Percentiles rank a stretch among this genome's conserved stretches.
Conservation (phyloP, 2,329 filamentous ascomycete species). For the Dactylellina sp. region DNA sequence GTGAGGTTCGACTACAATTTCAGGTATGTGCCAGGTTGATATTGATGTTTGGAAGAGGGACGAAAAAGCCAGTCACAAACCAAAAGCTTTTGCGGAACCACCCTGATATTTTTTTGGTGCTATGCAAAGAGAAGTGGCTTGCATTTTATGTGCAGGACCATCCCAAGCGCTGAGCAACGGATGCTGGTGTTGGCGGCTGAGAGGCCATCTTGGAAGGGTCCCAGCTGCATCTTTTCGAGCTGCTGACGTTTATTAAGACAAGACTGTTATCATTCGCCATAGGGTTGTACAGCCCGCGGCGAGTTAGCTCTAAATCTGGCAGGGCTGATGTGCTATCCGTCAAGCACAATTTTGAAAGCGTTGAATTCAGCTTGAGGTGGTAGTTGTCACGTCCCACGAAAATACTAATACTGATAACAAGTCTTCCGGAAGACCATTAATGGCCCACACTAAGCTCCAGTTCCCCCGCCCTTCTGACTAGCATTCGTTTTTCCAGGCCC, state of each 20-base stretch:
- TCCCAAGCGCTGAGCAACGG: slow-evolving; percentile 19
- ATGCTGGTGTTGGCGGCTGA: slow-evolving; percentile 12
- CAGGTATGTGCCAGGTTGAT: neutral
- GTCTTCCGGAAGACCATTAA: too few relatives aligned
- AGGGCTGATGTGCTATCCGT: too few relatives aligned
- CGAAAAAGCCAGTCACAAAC: neutral
- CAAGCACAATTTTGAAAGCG: too few relatives aligned
- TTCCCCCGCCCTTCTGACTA: too few relatives aligned
- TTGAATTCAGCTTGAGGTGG: too few relatives aligned
- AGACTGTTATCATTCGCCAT: neutral
- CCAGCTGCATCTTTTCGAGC: slow-evolving; percentile 1
- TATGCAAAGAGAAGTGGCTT: slow-evolving; percentile 19
- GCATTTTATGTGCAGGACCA: slow-evolving; percentile 23
- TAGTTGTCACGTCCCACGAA: too few relatives aligned
- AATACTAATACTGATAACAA: too few relatives aligned
- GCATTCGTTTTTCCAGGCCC: too few relatives aligned
- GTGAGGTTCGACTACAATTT: neutral
- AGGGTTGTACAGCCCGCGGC: too few relatives aligned
- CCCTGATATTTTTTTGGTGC: neutral
- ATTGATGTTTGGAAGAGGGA: neutral
- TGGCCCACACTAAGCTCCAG: too few relatives aligned
- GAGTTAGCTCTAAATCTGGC: too few relatives aligned
- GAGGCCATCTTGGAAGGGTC: neutral
- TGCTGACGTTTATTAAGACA: slow-evolving; percentile 7
- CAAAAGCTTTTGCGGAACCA: neutral